Percentiles rank a stretch among this genome's conserved stretches.
Conservation (phyloP, 169 alveolate species). For the Toxoplasma gondii region DNA sequence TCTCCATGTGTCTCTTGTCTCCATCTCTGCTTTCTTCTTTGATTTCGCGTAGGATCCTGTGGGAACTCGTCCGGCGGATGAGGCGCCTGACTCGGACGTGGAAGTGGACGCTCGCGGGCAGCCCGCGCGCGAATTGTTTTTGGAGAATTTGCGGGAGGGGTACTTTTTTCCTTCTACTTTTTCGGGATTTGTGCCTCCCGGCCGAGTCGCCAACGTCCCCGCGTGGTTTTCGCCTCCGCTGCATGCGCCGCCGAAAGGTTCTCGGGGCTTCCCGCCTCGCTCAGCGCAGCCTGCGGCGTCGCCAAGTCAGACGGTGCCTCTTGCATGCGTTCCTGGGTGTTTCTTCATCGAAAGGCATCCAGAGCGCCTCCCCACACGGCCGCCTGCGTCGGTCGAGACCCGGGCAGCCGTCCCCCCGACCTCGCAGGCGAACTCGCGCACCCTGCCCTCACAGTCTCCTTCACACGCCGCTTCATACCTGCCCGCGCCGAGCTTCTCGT, state of each 20-base stretch:
- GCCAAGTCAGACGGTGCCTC: conserved; percentile 20
- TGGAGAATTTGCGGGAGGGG: conserved; percentile 66
- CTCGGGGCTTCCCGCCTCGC: conserved; percentile 42
- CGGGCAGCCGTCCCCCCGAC: too few species aligned
- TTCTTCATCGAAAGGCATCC: neutral
- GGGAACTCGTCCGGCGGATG: conserved; percentile 44
- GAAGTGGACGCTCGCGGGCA: conserved; percentile 52
- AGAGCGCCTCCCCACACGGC: neutral
- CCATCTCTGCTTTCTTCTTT: neutral
- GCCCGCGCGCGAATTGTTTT: conserved; percentile 24
- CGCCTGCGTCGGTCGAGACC: too few species aligned
- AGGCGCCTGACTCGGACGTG: conserved; percentile 47
- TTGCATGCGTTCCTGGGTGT: conserved; percentile 10
- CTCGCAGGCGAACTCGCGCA: too few species aligned
- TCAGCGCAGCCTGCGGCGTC: neutral
- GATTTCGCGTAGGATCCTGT: neutral
- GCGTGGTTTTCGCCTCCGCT: conserved; percentile 44
- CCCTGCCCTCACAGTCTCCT: too few species aligned
- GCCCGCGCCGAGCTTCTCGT: conserved; percentile 13
- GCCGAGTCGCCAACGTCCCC: conserved; percentile 61
- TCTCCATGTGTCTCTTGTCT: neutral
- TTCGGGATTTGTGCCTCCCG: conserved; percentile 57
- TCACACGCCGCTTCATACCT: neutral
- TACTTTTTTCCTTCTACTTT: conserved; percentile 64
- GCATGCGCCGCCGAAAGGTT: conserved; percentile 16